Evolutionary conservation across 805 yeast genomes (phyloP).

Genomic region (Candida cerambycidarum): DNA sequence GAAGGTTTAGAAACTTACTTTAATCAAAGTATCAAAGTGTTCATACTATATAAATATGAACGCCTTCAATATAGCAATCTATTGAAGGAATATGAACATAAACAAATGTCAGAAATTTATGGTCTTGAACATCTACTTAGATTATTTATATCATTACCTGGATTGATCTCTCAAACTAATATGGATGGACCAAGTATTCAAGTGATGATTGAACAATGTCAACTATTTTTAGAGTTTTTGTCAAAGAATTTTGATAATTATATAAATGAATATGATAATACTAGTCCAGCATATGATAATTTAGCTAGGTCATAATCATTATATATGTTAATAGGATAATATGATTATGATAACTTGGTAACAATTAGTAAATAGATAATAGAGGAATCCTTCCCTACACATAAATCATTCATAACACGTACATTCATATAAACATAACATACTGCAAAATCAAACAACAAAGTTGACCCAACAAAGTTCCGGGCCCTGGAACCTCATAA

Average conservation of each 20-base stretch:
- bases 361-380: too few species aligned
- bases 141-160: conserved; percentile 76
- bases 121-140: conserved; percentile 84
- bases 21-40: conserved; percentile 66
- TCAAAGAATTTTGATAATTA: conserved; percentile 39
- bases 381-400: too few species aligned
- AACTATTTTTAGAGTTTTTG: conserved; percentile 53
- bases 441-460: neutral
- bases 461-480: conserved; percentile 1
- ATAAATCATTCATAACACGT: conserved; percentile 1
- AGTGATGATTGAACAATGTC: conserved; percentile 54
- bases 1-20: conserved; percentile 72
- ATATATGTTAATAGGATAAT: too few species aligned
- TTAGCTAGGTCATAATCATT: conserved; percentile 24
- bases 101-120: conserved; percentile 45
- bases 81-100: conserved; percentile 24
- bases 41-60: conserved; percentile 73
- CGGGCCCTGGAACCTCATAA: conserved; percentile 3
- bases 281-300: conserved; percentile 41
- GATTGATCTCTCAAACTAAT: conserved; percentile 70
- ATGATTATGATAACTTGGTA: too few species aligned
- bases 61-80: conserved; percentile 67
- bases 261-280: conserved; percentile 36
- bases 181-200: conserved; percentile 76
- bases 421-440: conserved; percentile 8